Percentiles rank a stretch among this genome's conserved stretches.
These are phyloP conservation scores for Bifiguratus adelaidae DNA, from an alignment of 192 early-diverging fungal species.

Conservation along the genomic window DNA sequence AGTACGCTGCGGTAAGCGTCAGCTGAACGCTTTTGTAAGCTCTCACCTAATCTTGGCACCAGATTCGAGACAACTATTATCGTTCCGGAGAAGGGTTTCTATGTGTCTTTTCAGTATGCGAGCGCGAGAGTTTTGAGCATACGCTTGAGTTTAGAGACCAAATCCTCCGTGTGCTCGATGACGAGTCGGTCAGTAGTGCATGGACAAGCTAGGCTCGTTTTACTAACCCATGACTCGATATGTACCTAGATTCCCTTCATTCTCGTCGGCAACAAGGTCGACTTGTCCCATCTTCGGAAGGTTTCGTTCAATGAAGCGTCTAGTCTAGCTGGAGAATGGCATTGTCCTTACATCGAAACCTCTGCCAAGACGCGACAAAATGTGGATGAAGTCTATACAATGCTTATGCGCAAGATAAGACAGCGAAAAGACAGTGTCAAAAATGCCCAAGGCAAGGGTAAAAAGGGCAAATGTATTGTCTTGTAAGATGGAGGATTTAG, in stretches of 20 bases:
- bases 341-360: conserved; percentile 61
- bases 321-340: conserved; percentile 51
- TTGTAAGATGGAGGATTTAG: conserved; percentile 9
- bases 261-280: conserved; percentile 72
- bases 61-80: conserved; percentile 82
- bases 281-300: conserved; percentile 47
- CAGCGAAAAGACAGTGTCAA: conserved; percentile 40
- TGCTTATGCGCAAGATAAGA: conserved; percentile 67
- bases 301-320: conserved; percentile 46
- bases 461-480: conserved; percentile 22
- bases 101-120: conserved; percentile 75
- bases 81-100: conserved; percentile 78
- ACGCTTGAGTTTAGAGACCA: conserved; percentile 81
- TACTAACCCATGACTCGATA: too few relatives aligned
- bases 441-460: conserved; percentile 10
- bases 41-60: not conserved
- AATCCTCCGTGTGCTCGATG: conserved; percentile 73
- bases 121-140: conserved; percentile 69
- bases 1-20: conserved; percentile 69
- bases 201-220: too few relatives aligned
- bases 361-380: conserved; percentile 70
- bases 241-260: conserved; percentile 59
- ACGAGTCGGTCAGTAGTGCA: conserved; percentile 48
- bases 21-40: not conserved
- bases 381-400: conserved; percentile 65